Evolutionary conservation across 371 early-diverging fungal genomes (phyloP).

Genomic region (Mortierella sp.): DNA sequence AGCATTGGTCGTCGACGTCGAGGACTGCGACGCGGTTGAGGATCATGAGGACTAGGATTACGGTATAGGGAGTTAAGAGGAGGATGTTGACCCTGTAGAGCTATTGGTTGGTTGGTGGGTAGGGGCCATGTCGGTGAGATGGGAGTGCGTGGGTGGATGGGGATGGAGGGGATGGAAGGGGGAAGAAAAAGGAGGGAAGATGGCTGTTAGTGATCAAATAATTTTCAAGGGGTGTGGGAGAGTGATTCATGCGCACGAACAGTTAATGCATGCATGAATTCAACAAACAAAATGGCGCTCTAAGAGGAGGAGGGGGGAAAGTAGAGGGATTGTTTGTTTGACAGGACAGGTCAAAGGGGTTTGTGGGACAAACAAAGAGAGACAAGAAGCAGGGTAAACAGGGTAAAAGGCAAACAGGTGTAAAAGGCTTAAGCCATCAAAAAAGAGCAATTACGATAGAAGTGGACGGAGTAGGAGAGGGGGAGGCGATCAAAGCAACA

Average conservation of each 20-base stretch:
- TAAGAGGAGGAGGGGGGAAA: background rate
- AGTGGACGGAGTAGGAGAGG: too few relatives aligned
- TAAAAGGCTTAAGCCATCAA: too few relatives aligned
- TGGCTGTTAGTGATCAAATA: background rate
- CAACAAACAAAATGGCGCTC: background rate
- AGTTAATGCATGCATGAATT: background rate
- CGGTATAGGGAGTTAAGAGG: slow-evolving; percentile 60
- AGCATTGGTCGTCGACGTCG: slow-evolving; percentile 59
- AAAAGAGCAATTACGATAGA: too few relatives aligned
- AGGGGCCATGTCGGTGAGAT: background rate
- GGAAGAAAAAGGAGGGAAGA: background rate
- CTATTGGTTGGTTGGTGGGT: background rate
- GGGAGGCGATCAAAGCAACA: too few relatives aligned
- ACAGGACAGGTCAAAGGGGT: too few relatives aligned
- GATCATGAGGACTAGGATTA: slow-evolving; percentile 60
- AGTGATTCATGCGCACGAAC: background rate
- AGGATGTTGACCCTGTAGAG: slow-evolving; percentile 61
- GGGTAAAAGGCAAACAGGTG: too few relatives aligned
- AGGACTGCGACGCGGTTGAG: slow-evolving; percentile 58
- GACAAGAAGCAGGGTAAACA: too few relatives aligned
- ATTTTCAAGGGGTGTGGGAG: background rate
- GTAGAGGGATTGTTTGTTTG: too few relatives aligned
- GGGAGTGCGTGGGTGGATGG: background rate
- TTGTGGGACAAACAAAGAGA: too few relatives aligned
- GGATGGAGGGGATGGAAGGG: background rate